These are phyloP conservation scores for Pseudogymnoascus sp. DNA, from an alignment of 2,329 filamentous ascomycete genomes.

Conservation along the genomic window DNA sequence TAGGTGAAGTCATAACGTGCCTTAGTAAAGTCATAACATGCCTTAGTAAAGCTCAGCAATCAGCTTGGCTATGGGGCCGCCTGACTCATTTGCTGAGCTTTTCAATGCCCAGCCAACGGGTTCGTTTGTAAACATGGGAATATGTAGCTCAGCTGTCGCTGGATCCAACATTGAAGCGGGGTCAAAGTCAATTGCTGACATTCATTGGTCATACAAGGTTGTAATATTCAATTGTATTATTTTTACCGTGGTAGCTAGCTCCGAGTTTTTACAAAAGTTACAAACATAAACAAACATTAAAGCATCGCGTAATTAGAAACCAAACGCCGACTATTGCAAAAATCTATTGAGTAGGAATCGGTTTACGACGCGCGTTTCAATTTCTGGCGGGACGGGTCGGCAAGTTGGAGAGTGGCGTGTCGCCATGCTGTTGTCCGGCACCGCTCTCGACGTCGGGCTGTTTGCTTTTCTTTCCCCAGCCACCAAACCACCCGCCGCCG, in stretches of 20 bases:
- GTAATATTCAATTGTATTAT: background rate
- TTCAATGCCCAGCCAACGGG: background rate
- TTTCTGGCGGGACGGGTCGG: background rate
- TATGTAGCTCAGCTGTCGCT: background rate
- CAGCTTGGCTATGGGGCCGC: background rate
- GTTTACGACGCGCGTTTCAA: background rate
- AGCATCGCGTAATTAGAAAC: background rate
- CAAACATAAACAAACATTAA: constrained; percentile 4
- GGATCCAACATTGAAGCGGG: background rate
- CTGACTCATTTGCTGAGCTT: background rate
- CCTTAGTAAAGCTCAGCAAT: background rate
- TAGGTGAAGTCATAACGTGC: background rate
- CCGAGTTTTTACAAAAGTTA: background rate
- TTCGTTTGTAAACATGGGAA: background rate
- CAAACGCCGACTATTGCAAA: background rate
- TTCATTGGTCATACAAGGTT: background rate
- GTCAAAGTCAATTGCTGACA: background rate
- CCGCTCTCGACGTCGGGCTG: constrained; percentile 24
- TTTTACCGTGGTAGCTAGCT: background rate
- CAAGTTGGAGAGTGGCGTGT: constrained; percentile 1
- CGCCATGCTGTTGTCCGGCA: background rate
- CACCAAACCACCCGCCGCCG: constrained; percentile 25
- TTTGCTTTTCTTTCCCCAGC: constrained; percentile 28
- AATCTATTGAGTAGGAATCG: background rate
- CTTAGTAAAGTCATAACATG: background rate